Percentiles rank a stretch among this genome's conserved stretches.
Evolutionary conservation across 2,329 filamentous ascomycete genomes (phyloP).

Genomic region (Leptosphaerulina australis): DNA sequence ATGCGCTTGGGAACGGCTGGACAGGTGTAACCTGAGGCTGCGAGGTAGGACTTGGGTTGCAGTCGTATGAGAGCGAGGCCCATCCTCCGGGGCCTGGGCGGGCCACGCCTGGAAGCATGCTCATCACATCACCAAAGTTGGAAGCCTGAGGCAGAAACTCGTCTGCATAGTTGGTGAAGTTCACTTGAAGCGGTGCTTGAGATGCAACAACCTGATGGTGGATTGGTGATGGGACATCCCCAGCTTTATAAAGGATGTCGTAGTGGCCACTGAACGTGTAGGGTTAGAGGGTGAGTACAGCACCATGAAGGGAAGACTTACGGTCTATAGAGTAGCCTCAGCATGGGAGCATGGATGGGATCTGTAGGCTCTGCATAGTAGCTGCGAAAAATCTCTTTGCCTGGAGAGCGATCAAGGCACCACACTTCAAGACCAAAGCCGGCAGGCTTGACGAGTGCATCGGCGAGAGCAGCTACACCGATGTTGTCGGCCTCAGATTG

Average conservation of each 20-base stretch:
- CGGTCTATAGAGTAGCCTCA: constrained; percentile 72
- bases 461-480: constrained; percentile 77
- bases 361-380: constrained; percentile 64
- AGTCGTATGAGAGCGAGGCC: constrained; percentile 46
- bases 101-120: constrained; percentile 56
- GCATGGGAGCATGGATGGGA: constrained; percentile 63
- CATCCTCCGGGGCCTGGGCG: constrained; percentile 45
- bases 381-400: constrained; percentile 71
- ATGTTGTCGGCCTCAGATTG: constrained; percentile 88
- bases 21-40: constrained; percentile 42
- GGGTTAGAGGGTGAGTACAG: constrained; percentile 16
- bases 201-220: constrained; percentile 34
- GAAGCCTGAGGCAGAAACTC: constrained; percentile 51
- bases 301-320: constrained; percentile 49
- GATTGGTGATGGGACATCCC: constrained; percentile 52
- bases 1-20: constrained; percentile 40
- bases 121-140: constrained; percentile 45
- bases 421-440: constrained; percentile 83
- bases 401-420: constrained; percentile 86
- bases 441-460: constrained; percentile 78
- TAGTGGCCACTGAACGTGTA: constrained; percentile 73
- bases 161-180: constrained; percentile 46
- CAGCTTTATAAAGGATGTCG: constrained; percentile 83
- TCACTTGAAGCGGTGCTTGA: constrained; percentile 43
- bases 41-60: constrained; percentile 39